Evolutionary conservation across 2,329 filamentous ascomycete species (phyloP), one percentile per base, ranked within the genome.

Genomic region (Lomentospora prolificans): DNA sequence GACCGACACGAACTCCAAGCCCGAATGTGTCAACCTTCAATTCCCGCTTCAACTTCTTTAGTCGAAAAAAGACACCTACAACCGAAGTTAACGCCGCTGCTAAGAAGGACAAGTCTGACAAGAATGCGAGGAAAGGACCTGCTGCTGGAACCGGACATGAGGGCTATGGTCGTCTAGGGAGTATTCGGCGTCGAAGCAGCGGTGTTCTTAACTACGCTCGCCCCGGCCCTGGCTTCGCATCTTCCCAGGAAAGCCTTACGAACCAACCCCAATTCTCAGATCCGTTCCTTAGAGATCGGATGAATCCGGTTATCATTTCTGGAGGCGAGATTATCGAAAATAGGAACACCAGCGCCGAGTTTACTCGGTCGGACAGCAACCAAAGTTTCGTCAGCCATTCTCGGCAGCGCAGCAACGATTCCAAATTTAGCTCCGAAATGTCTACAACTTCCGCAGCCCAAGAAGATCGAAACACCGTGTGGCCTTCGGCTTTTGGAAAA

Each of bases 81-180:
- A 75, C 80, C n/a, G 58, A 70, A 17, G 50, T 17, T 25, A 36
- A 39, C 9, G 68, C 68, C 19, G 58, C 67, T 0, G 78, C 84
- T n/a, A 82, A 79, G 65, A 75, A 78, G 36, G 82, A 85, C 7
- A 82, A 79, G 65, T 75, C 78, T 39, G 82, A 85, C 6, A 83
- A 78, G 60, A 65, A 73, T 6, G 58, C 73, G 24, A 80, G 87
- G 27, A 92, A 90, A 68, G 91, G 92, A 0, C 92, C 92, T 22
- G 82, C 80, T 14, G 92, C 92, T 41, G 92, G 92, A n/a, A 97
- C 92, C 36, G 92, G 92, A 0, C 90, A 97, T 64, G 92, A 97
- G 71, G 87, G 87, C 1, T 91, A 92, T 63, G 86, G 86, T 0
- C 80, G 79, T 56, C 75, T 89, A 56, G 82, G 84, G 2, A 72